Evolutionary conservation across 2,329 filamentous ascomycete species (phyloP).

Genomic region (Pseudocercospora crystallina): DNA sequence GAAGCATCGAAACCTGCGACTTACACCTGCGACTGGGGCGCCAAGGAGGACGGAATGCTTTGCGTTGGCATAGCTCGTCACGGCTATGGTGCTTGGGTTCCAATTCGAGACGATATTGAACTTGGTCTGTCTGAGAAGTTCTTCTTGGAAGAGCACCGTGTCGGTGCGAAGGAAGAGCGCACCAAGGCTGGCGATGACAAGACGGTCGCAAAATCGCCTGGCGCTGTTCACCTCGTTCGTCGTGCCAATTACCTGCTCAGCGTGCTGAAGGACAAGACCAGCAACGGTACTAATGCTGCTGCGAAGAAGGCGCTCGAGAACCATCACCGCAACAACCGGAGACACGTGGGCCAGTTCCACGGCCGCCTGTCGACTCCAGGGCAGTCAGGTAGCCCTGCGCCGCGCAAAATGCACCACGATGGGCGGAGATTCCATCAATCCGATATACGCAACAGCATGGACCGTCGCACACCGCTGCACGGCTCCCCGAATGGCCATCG

Average conservation of each 20-base stretch:
- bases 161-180: conserved; percentile 94
- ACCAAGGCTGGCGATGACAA: conserved; percentile 69
- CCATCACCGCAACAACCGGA: conserved; percentile 93
- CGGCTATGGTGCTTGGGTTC: conserved; percentile 92
- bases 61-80: conserved; percentile 89
- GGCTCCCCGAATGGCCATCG: conserved; percentile 48
- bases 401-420: conserved; percentile 42
- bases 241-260: conserved; percentile 93
- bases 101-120: conserved; percentile 88
- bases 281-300: conserved; percentile 62
- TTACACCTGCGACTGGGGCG: conserved; percentile 89
- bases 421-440: conserved; percentile 33
- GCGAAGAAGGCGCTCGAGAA: conserved; percentile 83
- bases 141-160: conserved; percentile 95
- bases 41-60: conserved; percentile 94
- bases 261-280: conserved; percentile 83
- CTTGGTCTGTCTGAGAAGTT: conserved; percentile 86
- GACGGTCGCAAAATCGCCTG: conserved; percentile 79
- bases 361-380: conserved; percentile 57
- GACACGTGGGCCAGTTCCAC: conserved; percentile 56
- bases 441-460: conserved; percentile 37
- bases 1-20: conserved; percentile 90
- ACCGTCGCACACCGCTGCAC: conserved; percentile 39
- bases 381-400: conserved; percentile 71
- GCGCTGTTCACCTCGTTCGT: conserved; percentile 94